These are phyloP conservation scores for Candida nemodendra DNA, from an alignment of 805 yeast species.

Conservation along the genomic window DNA sequence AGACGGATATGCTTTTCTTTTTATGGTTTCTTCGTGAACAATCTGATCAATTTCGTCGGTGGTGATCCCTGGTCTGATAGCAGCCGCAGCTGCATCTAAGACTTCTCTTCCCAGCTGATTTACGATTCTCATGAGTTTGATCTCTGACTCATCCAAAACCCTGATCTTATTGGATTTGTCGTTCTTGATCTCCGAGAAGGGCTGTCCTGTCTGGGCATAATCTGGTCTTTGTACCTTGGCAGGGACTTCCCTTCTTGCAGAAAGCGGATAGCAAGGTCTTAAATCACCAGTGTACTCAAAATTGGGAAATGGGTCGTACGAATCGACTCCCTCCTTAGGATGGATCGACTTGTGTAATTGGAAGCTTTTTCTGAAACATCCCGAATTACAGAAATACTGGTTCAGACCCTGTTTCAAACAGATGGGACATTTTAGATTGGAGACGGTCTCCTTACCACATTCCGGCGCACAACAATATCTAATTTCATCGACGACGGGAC, in stretches of 20 bases:
- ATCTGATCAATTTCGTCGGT: conserved; percentile 88
- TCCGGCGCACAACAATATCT: conserved; percentile 67
- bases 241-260: conserved; percentile 71
- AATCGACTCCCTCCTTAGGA: conserved; percentile 52
- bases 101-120: conserved; percentile 79
- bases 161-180: conserved; percentile 68
- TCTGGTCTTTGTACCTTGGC: conserved; percentile 74
- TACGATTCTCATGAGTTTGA: conserved; percentile 73
- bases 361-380: conserved; percentile 76
- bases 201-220: conserved; percentile 78
- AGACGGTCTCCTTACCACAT: conserved; percentile 80
- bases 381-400: conserved; percentile 75
- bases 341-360: conserved; percentile 74
- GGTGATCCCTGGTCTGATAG: conserved; percentile 82
- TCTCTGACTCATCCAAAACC: conserved; percentile 62
- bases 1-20: conserved; percentile 89
- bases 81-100: conserved; percentile 84
- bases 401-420: conserved; percentile 72
- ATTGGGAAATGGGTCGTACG: conserved; percentile 85
- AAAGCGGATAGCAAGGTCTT: conserved; percentile 78
- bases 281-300: conserved; percentile 71
- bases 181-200: conserved; percentile 70
- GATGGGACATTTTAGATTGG: conserved; percentile 83
- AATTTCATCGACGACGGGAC: conserved; percentile 13
- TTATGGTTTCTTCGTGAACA: conserved; percentile 84